Base-by-base conservation (phyloP, 306 rosid species). In the Lathyrus oleraceus region DNA sequence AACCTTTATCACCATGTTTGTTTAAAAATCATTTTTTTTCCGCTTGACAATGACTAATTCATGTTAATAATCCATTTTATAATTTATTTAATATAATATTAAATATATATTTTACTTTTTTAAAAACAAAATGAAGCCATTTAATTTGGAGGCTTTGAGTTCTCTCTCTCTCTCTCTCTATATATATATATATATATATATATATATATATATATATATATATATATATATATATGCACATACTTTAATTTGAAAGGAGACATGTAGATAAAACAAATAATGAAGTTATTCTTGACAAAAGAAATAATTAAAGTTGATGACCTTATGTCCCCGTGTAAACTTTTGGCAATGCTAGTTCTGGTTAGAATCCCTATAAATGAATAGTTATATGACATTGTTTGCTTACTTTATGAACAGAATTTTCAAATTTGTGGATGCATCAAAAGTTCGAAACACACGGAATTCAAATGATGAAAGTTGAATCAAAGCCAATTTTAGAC, bases 381-480 rank as follows among this genome's bases (percentile, higher is more conserved):
- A 71, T 16, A 14, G 61, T 49, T 62, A 49, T 35, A 35, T 77
- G 17, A 21, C 13, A 27, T 38, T 6, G 56, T 4, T 19, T 32
- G 44, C 21, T 43, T 12, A 16, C 63, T 60, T 30, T 60, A 60
- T 30, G 42, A 17, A 40, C n/a, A n/a, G 16, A 11, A n/a, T 14
- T 52, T 70, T 62, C 32, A 64, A 77, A 64, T 70, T 64, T 15
- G 6, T 1, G 35, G 68, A 56, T 30, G 45, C 21, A 36, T 25
- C 49, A 42, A 42, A 21, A 42, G 39, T 21, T 64, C 69, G 17
- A 65, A 38, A 15, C 57, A 49, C 68, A 47, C 19, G 23, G 62
- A 65, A 60, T 67, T 72, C 20, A 28, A 73, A 72, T 78, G 66
- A 72, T 72, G 75, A 67, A 78, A 71, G 61, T 51, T 67, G 44